phyloP scores from a whole-genome alignment of 768 basidiomycete species.

The Lactarius evosmus region DNA sequence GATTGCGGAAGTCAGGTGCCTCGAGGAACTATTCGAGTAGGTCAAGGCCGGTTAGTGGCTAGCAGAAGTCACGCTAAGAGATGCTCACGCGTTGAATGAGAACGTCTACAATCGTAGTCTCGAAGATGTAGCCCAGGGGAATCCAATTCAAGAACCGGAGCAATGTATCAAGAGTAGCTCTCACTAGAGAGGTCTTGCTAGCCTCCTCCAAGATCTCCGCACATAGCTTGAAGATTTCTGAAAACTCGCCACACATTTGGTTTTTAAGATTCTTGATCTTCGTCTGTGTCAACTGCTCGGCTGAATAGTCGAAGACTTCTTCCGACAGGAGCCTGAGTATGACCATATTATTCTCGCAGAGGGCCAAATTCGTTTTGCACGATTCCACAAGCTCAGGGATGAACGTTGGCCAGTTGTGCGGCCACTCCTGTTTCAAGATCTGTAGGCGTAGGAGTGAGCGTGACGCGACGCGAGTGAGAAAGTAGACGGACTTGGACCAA shows the following conservation, averaged over 20 bases:
- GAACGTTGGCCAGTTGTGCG: slow-evolving; percentile 97
- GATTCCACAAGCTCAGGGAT: slow-evolving; percentile 96
- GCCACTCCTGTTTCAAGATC: slow-evolving; percentile 99
- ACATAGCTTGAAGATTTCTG: slow-evolving; percentile 97
- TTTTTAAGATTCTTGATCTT: slow-evolving; percentile 98
- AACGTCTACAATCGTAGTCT: slow-evolving; percentile 94
- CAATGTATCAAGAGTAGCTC: slow-evolving; percentile 90
- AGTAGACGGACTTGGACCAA: slow-evolving; percentile 73
- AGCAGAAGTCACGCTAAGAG: slow-evolving; percentile 1
- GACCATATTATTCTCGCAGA: slow-evolving; percentile 99
- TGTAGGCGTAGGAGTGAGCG: slow-evolving; percentile 35
- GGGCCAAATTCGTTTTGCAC: slow-evolving; percentile 90
- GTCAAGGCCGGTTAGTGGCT: slow-evolving; percentile 18
- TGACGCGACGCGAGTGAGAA: slow-evolving; percentile 7
- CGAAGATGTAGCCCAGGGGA: slow-evolving; percentile 97
- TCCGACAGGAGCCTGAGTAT: slow-evolving; percentile 96
- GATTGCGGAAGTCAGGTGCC: slow-evolving; percentile 93
- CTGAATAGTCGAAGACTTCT: slow-evolving; percentile 98
- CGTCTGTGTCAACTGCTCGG: slow-evolving; percentile 97
- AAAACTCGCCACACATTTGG: slow-evolving; percentile 96
- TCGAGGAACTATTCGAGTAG: slow-evolving; percentile 78
- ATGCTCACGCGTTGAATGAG: slow-evolving; percentile 81
- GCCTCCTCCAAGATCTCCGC: slow-evolving; percentile 96
- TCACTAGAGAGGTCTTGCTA: slow-evolving; percentile 93
- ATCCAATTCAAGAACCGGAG: slow-evolving; percentile 99